phyloP scores from a whole-genome alignment of 106 monocot species.

The Allium fistulosum region DNA sequence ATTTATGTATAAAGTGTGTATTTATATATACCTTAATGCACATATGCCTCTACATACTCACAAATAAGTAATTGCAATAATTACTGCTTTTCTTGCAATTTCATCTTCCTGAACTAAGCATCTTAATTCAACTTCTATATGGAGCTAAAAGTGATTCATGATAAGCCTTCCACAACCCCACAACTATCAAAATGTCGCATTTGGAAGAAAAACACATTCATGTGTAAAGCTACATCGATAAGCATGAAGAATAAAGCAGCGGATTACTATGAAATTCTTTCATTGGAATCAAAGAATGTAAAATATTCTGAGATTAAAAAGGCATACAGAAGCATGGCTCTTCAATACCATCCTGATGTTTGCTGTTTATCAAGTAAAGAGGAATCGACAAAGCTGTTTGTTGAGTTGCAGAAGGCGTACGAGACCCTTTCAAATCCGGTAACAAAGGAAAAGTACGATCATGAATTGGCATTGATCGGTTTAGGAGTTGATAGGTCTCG shows the following conservation, averaged over 20 bases:
- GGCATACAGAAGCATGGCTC: conserved; percentile 14
- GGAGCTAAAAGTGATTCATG: no score
- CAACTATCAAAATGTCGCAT: no score
- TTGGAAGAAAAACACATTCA: no score
- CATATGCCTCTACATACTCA: no score
- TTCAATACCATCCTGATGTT: conserved; percentile 14
- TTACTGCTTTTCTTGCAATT: no score
- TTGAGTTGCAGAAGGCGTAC: conserved; percentile 21
- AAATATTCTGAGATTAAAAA: conserved; percentile 11
- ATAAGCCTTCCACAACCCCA: no score
- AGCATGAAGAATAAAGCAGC: conserved; percentile 4
- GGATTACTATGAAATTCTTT: conserved; percentile 10
- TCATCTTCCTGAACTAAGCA: no score
- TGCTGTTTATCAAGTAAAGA: conserved; percentile 3
- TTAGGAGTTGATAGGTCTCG: not conserved
- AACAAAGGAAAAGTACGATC: conserved; percentile 5
- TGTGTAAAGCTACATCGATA: conserved; percentile 2
- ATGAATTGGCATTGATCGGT: not conserved
- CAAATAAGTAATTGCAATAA: no score
- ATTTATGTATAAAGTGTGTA: no score
- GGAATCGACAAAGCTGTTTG: conserved; percentile 17
- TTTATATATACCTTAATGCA: no score
- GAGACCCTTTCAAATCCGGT: conserved; percentile 24
- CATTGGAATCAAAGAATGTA: conserved; percentile 5
- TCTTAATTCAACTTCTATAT: no score